Percentiles rank a stretch among this genome's conserved stretches.
phyloP scores from a whole-genome alignment of 805 yeast genomes.

The Tetrapisispora taiwanensis region DNA sequence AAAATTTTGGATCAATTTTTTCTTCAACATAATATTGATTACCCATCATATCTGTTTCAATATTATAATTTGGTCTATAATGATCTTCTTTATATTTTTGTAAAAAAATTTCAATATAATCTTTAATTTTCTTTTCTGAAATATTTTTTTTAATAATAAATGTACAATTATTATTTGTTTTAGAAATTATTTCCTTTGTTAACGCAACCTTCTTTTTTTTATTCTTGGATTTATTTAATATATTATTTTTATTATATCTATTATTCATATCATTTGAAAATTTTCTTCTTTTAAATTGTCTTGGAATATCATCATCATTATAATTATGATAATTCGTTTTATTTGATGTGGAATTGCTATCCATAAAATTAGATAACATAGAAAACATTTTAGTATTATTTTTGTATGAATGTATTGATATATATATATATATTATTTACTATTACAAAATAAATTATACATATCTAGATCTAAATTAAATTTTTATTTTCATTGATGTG shows the following conservation, averaged over 20 bases:
- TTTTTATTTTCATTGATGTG: too few relatives aligned
- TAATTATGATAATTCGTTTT: neutral
- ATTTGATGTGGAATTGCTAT: too few relatives aligned
- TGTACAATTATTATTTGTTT: conserved; percentile 9
- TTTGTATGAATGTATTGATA: too few relatives aligned
- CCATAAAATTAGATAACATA: conserved; percentile 8
- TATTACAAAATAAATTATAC: too few relatives aligned
- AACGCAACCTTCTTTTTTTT: conserved; percentile 2
- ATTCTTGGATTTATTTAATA: neutral
- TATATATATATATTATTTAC: too few relatives aligned
- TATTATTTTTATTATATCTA: neutral
- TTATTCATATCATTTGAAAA: neutral
- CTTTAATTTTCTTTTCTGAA: conserved; percentile 12
- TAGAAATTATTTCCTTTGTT: conserved; percentile 7
- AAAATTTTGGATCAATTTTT: conserved; percentile 7
- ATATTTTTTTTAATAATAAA: conserved; percentile 15
- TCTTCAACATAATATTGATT: conserved; percentile 26
- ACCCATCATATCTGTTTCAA: conserved; percentile 21
- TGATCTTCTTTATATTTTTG: conserved; percentile 12
- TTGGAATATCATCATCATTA: neutral
- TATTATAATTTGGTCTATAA: conserved; percentile 15
- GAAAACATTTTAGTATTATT: too few relatives aligned
- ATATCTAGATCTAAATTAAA: too few relatives aligned
- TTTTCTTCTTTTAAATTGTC: neutral
- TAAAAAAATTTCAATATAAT: conserved; percentile 10